Evolutionary conservation across 108 stramenopile species (phyloP), one percentile per base, ranked within the genome.

Genomic region (Thalassiosira profunda): DNA sequence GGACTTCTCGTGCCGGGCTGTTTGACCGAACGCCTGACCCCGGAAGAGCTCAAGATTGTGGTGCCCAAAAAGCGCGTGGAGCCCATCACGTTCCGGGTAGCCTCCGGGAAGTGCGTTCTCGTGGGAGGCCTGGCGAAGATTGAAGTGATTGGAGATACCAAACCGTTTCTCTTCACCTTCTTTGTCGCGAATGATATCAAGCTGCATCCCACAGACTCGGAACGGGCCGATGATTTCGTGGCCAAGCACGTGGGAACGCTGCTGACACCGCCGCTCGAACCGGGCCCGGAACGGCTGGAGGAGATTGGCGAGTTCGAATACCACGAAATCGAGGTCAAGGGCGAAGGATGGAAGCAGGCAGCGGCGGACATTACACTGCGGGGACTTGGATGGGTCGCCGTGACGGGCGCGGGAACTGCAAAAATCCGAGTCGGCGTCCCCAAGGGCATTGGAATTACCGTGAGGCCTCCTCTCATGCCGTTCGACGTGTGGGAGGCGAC

Each of bases 381-480:
- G 5, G 98, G 98, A 21, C 85, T 99, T 21, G 98, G 98, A 20
- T 99, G 97, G 97, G 83, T 99, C 7, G 77, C 95, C n/a, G 92
- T 98, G 4, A 98, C 97, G 5, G 98, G 98, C 25, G 86, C 90
- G 15, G 96, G 96, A 8, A 68, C 38, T 15, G 94, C 88, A 4
- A 76, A 82, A 23, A 68, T 97, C 5, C 63, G 83, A 57, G 79
- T 97, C 40, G 85, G 80, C 47, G 92, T 93, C 38, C 93, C 93
- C 2, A 91, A 91, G 53, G 92, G 95, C 15, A 88, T 93, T 28
- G 95, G 91, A 0, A 74, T 96, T 17, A 77, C 85, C 9, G 85
- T 96, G 10, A 79, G 94, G 38, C 91, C 91, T 25, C 92, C 94
- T 9, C 69, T 96, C 24, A 96, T 96, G 95, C 95, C 95, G 10